A percentile compares a stretch with the other conserved stretches of the same genome.
Evolutionary conservation across 148 eudicot species (phyloP).

Genomic region (Vaccinium vitisidaea): DNA sequence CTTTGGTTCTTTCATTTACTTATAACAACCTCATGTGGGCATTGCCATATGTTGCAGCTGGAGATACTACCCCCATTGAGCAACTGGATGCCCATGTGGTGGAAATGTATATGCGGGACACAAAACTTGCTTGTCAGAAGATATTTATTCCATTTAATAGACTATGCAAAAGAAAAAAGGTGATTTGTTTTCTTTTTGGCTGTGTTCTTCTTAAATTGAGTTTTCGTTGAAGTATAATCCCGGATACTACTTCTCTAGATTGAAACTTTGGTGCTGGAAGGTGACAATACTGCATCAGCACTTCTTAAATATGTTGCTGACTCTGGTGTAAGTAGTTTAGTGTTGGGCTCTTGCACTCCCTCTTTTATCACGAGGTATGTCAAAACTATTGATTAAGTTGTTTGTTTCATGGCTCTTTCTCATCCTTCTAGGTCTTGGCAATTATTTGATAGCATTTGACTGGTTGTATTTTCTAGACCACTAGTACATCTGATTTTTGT

Average conservation of each 20-base stretch:
- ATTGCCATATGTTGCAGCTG: slow-evolving; percentile 42
- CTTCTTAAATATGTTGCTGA: slow-evolving; percentile 47
- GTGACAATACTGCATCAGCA: slow-evolving; percentile 54
- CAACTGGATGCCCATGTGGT: slow-evolving; percentile 52
- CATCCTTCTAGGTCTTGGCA: background rate
- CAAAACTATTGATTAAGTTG: background rate
- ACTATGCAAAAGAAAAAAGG: slow-evolving; percentile 43
- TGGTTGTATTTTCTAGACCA: background rate
- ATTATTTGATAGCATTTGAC: background rate
- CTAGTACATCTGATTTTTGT: background rate
- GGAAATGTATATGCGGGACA: slow-evolving; percentile 50
- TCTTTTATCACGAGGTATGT: slow-evolving; percentile 54
- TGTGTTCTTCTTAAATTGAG: background rate
- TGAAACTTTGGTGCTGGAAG: slow-evolving; percentile 65
- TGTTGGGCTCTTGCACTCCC: slow-evolving; percentile 66
- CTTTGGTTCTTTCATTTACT: background rate
- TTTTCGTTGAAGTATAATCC: background rate
- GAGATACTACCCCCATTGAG: slow-evolving; percentile 48
- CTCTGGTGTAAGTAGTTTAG: slow-evolving; percentile 48
- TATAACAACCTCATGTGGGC: background rate
- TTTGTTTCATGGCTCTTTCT: background rate
- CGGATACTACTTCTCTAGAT: slow-evolving; percentile 26
- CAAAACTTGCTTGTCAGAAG: slow-evolving; percentile 40
- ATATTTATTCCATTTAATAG: slow-evolving; percentile 49
- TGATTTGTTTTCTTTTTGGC: slow-evolving; percentile 11